Evolutionary conservation across 2,329 filamentous ascomycete species (phyloP).

Genomic region (Pyrenophora seminiperda): DNA sequence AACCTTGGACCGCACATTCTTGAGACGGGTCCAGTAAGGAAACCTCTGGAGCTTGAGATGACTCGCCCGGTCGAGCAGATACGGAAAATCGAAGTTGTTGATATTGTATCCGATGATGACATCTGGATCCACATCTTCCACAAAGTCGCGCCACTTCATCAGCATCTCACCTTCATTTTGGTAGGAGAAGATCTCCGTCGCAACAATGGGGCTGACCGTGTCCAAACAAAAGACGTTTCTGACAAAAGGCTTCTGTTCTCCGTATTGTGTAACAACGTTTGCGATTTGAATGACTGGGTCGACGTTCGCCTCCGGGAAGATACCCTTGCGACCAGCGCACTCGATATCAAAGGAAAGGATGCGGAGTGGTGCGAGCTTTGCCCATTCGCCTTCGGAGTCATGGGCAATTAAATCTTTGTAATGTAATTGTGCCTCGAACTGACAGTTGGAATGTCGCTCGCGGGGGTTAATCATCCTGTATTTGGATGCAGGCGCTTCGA

Average conservation of each 20-base stretch:
- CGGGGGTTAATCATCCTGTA: constrained; percentile 72
- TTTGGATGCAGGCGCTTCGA: constrained; percentile 76
- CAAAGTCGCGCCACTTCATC: constrained; percentile 87
- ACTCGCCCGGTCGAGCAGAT: constrained; percentile 84
- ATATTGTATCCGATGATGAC: constrained; percentile 99
- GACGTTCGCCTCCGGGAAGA: constrained; percentile 89
- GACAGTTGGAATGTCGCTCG: constrained; percentile 85
- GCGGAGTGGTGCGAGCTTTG: constrained; percentile 93
- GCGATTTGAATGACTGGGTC: constrained; percentile 98
- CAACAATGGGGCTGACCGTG: constrained; percentile 89
- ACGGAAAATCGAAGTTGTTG: constrained; percentile 97
- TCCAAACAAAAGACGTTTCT: constrained; percentile 96
- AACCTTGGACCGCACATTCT: constrained; percentile 69
- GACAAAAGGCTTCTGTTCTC: constrained; percentile 93
- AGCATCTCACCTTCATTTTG: constrained; percentile 85
- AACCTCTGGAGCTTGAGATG: constrained; percentile 81
- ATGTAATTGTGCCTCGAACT: constrained; percentile 88
- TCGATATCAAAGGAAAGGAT: constrained; percentile 98
- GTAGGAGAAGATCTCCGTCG: constrained; percentile 88
- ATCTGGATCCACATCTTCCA: constrained; percentile 90
- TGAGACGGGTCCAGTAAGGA: constrained; percentile 84
- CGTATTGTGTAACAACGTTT: constrained; percentile 91
- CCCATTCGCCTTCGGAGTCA: constrained; percentile 89
- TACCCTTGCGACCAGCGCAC: constrained; percentile 94
- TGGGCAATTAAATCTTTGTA: constrained; percentile 86